phyloP scores from a whole-genome alignment of 163 green algal genomes.

The Chlorella variabilis region DNA sequence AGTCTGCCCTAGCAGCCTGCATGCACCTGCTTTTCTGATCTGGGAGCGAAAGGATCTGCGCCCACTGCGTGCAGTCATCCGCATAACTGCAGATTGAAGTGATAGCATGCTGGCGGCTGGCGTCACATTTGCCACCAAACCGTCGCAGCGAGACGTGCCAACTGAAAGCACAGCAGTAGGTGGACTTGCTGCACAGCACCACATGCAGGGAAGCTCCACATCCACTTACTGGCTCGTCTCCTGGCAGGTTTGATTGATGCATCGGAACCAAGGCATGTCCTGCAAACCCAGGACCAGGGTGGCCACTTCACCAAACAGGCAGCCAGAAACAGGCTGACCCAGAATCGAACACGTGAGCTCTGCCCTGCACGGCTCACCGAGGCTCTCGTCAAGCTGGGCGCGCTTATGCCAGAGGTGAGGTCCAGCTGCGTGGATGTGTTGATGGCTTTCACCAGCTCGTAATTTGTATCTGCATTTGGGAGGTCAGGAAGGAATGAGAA shows the following conservation, averaged over 20 bases:
- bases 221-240: background rate
- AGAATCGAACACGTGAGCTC: background rate
- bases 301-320: background rate
- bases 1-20: no score
- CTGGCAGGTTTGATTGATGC: background rate
- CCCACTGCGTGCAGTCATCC: slow-evolving; percentile 20
- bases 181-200: no score
- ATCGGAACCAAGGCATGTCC: slow-evolving; percentile 1
- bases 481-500: background rate
- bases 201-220: no score
- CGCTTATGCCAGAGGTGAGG: background rate
- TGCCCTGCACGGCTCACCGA: background rate
- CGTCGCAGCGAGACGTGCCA: no score
- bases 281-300: background rate
- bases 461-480: background rate
- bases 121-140: no score
- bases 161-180: no score
- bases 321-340: background rate
- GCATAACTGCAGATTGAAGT: background rate
- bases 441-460: background rate
- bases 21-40: background rate
- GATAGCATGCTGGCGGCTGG: background rate
- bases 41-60: slow-evolving; percentile 14
- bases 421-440: background rate
- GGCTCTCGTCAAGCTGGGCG: background rate